A percentile compares a stretch with the other conserved stretches of the same genome.
phyloP scores from a whole-genome alignment of 2,329 filamentous ascomycete genomes.

The Botrytis aclada region DNA sequence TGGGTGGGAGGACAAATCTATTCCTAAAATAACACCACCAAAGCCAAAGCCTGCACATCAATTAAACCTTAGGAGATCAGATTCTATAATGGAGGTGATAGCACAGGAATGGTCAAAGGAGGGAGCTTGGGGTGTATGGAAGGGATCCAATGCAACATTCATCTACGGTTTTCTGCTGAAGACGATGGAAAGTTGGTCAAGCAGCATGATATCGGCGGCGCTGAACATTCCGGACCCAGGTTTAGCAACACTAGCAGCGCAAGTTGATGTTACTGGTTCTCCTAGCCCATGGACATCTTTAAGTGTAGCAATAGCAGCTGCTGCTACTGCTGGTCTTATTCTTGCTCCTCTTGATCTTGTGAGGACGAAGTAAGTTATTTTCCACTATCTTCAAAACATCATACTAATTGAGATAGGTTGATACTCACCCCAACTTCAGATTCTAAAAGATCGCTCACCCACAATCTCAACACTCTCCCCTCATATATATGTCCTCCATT shows the following conservation, averaged over 20 bases:
- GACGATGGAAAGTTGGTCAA: conserved; percentile 86
- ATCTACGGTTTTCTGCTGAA: conserved; percentile 84
- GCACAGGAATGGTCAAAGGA: conserved; percentile 86
- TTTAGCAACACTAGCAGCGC: conserved; percentile 46
- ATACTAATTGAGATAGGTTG: conserved; percentile 53
- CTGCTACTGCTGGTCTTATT: conserved; percentile 71
- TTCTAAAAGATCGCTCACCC: conserved; percentile 71
- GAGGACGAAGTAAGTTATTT: conserved; percentile 59
- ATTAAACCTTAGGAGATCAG: conserved; percentile 68
- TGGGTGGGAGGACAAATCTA: conserved; percentile 27
- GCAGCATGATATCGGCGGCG: conserved; percentile 84
- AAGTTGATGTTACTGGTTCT: conserved; percentile 68
- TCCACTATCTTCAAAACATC: not conserved
- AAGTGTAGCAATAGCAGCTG: conserved; percentile 63
- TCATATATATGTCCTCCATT: conserved; percentile 69
- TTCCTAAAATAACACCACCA: conserved; percentile 37
- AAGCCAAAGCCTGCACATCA: conserved; percentile 50
- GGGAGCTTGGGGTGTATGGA: conserved; percentile 90
- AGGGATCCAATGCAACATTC: conserved; percentile 88
- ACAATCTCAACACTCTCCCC: conserved; percentile 71
- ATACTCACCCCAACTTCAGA: conserved; percentile 79
- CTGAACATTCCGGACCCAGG: conserved; percentile 86
- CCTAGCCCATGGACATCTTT: conserved; percentile 80
- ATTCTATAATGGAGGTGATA: conserved; percentile 83
- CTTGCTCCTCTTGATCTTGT: conserved; percentile 88